Percentiles rank a stretch among this genome's conserved stretches.
phyloP scores from a whole-genome alignment of 2,329 filamentous ascomycete species.

The Kalaharituber pfeilii region DNA sequence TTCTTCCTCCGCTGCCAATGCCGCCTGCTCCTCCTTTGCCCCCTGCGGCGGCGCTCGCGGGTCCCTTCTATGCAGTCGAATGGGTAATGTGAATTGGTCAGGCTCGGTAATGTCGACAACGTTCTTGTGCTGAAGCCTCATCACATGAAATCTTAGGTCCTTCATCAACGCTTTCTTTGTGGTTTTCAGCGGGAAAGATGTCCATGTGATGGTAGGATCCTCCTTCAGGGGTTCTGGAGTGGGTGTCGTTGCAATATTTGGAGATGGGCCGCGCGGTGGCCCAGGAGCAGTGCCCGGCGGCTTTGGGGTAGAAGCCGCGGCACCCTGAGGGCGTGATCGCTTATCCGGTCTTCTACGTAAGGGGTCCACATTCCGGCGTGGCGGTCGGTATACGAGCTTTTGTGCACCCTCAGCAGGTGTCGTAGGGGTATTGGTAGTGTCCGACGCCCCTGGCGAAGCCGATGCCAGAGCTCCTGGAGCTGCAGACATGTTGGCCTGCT shows the following conservation, averaged over 20 bases:
- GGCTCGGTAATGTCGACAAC: constrained; percentile 44
- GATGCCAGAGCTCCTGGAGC: not conserved
- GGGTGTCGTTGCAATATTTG: not conserved
- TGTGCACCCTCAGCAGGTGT: not conserved
- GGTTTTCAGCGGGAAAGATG: constrained; percentile 55
- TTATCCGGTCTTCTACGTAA: not conserved
- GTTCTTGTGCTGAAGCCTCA: constrained; percentile 54
- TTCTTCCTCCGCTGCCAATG: constrained; percentile 28
- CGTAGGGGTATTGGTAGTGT: not conserved
- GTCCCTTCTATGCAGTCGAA: constrained; percentile 76
- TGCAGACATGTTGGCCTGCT: not conserved
- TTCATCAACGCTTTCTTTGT: constrained; percentile 67
- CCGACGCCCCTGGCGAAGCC: not conserved
- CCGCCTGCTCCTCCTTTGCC: constrained; percentile 44
- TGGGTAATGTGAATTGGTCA: constrained; percentile 68
- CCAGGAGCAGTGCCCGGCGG: not conserved
- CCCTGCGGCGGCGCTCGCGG: constrained; percentile 52
- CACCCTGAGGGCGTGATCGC: not conserved
- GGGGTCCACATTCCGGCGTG: not conserved
- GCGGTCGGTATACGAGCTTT: not conserved
- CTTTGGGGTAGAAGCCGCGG: not conserved
- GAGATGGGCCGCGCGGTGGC: not conserved
- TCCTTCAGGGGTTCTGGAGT: not conserved
- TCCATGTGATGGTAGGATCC: constrained; percentile 7
- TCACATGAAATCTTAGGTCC: constrained; percentile 69